Evolutionary conservation across 805 yeast species (phyloP).

Genomic region (Scheffersomyces coipomensis): DNA sequence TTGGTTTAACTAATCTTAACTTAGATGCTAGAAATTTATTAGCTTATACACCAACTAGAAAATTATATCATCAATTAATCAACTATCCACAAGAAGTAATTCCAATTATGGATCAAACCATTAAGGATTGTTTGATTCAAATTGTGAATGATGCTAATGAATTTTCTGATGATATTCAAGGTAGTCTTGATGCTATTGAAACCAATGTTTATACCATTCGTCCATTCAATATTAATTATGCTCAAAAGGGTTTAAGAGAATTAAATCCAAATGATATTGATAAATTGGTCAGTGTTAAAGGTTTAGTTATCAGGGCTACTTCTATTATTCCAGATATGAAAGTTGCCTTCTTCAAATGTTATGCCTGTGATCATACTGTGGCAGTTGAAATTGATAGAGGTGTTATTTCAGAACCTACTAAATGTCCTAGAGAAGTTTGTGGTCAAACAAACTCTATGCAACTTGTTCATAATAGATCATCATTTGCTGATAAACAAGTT

Average conservation of each 20-base stretch:
- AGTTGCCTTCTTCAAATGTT: conserved; percentile 92
- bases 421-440: conserved; percentile 89
- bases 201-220: conserved; percentile 81
- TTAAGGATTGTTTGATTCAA: conserved; percentile 85
- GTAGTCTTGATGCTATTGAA: conserved; percentile 67
- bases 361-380: conserved; percentile 89
- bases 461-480: conserved; percentile 85
- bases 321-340: conserved; percentile 97
- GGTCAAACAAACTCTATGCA: conserved; percentile 84
- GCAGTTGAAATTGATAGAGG: conserved; percentile 95
- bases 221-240: conserved; percentile 76
- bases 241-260: conserved; percentile 80
- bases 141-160: conserved; percentile 50
- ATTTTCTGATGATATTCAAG: conserved; percentile 16
- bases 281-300: conserved; percentile 86
- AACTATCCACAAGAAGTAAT: conserved; percentile 96
- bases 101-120: conserved; percentile 96
- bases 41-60: conserved; percentile 72
- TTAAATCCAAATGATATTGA: conserved; percentile 93
- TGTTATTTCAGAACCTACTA: conserved; percentile 85
- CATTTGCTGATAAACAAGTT: conserved; percentile 94
- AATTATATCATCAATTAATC: conserved; percentile 79
- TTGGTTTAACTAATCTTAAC: conserved; percentile 81
- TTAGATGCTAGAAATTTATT: conserved; percentile 79
- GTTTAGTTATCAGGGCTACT: conserved; percentile 83